Evolutionary conservation across 768 basidiomycete genomes (phyloP).

Genomic region (Termitomyces sp.): DNA sequence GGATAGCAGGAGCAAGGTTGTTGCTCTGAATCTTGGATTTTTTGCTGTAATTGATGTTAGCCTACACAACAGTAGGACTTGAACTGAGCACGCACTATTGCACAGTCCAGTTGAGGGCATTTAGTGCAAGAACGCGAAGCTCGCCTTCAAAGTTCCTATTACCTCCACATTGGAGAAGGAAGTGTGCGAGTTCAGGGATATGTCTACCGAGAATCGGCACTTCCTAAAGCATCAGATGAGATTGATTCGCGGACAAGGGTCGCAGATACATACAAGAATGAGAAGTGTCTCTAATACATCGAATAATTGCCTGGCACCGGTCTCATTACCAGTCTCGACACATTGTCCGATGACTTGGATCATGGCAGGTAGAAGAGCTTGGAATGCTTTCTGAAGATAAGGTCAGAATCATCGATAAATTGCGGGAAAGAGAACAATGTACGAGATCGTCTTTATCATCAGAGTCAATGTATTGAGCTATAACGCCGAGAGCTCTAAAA

Average conservation of each 20-base stretch:
- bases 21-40: conserved; percentile 91
- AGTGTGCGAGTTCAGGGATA: conserved; percentile 81
- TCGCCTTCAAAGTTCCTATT: conserved; percentile 73
- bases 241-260: not conserved
- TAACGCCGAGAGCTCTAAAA: conserved; percentile 75
- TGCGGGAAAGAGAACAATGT: conserved; percentile 19
- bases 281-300: conserved; percentile 95
- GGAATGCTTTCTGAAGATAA: conserved; percentile 69
- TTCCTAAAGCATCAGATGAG: conserved; percentile 49
- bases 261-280: conserved; percentile 60
- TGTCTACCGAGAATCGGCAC: conserved; percentile 89
- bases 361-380: conserved; percentile 80
- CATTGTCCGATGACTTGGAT: conserved; percentile 84
- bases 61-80: not conserved
- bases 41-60: conserved; percentile 54
- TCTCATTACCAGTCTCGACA: conserved; percentile 75
- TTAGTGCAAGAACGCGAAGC: conserved; percentile 85
- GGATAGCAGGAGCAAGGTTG: conserved; percentile 76
- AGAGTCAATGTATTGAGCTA: conserved; percentile 87
- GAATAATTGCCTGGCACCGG: conserved; percentile 81
- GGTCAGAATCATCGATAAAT: not conserved
- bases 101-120: conserved; percentile 94
- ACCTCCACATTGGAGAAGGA: conserved; percentile 80
- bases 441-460: conserved; percentile 88
- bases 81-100: conserved; percentile 64